These are phyloP conservation scores for Quillaja saponaria DNA, from an alignment of 306 rosid genomes.

Conservation along the genomic window DNA sequence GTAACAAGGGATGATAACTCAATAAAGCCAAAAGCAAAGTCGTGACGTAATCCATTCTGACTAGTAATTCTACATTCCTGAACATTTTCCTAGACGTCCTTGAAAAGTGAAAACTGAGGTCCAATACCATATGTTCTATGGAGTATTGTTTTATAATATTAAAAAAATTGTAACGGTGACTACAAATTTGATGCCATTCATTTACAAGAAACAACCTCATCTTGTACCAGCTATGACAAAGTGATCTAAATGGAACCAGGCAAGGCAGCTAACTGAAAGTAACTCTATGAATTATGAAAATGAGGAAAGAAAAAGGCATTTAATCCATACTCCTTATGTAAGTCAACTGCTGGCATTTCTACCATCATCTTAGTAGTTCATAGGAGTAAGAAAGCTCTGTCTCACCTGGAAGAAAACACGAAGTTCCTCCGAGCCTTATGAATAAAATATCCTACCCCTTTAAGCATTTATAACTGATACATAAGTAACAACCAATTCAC, in stretches of 20 bases:
- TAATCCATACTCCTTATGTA: not conserved
- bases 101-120: no score
- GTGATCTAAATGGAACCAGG: not conserved
- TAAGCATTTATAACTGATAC: no score
- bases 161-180: no score
- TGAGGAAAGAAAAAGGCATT: not conserved
- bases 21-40: no score
- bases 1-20: no score
- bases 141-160: no score
- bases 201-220: not conserved
- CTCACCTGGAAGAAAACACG: constrained; percentile 13
- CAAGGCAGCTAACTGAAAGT: not conserved
- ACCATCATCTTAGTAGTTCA: constrained; percentile 1
- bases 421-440: not conserved
- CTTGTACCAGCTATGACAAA: not conserved
- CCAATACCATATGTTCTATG: no score
- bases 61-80: no score
- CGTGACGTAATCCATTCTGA: not conserved
- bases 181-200: not conserved
- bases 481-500: no score
- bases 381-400: no score
- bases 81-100: no score
- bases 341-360: not conserved
- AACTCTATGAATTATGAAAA: not conserved
- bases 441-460: not conserved